A percentile compares a stretch with the other conserved stretches of the same genome.
Evolutionary conservation across 257 asterid species (phyloP).

Genomic region (Solanum chmielewskii): DNA sequence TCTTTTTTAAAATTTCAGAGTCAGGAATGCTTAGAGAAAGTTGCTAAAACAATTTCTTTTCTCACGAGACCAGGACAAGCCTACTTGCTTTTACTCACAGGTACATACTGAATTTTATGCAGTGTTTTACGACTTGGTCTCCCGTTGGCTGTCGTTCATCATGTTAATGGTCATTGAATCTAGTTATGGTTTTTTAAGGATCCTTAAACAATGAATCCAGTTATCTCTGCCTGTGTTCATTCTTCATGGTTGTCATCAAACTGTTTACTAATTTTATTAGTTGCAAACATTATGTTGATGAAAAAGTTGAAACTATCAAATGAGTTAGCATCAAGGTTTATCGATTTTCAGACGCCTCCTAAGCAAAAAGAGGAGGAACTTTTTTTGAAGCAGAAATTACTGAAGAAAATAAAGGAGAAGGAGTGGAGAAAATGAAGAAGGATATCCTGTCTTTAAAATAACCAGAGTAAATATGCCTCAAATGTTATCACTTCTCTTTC

Average conservation of each 20-base stretch:
- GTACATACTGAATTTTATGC: slow-evolving; percentile 17
- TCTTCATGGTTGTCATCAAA: neutral
- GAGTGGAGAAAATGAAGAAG: neutral
- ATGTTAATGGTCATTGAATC: neutral
- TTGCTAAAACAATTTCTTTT: slow-evolving; percentile 58
- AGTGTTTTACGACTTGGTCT: neutral
- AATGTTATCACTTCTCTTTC: neutral
- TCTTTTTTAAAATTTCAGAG: slow-evolving; percentile 34
- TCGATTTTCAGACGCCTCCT: neutral
- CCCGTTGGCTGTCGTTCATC: neutral
- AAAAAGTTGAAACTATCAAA: neutral
- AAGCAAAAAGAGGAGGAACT: neutral
- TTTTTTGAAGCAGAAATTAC: neutral
- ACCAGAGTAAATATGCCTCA: neutral
- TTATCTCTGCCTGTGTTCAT: neutral
- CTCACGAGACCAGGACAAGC: slow-evolving; percentile 51
- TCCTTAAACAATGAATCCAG: neutral
- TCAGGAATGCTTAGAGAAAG: slow-evolving; percentile 95
- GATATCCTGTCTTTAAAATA: neutral
- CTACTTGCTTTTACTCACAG: slow-evolving; percentile 69
- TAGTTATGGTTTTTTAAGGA: neutral
- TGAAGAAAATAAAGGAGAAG: neutral
- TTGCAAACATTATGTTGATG: neutral
- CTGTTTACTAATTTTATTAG: neutral
- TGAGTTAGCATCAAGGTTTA: neutral